Evolutionary conservation across 2,329 filamentous ascomycete genomes (phyloP), one percentile per base, ranked within the genome.

Genomic region (Pseudogymnoascus sp.): DNA sequence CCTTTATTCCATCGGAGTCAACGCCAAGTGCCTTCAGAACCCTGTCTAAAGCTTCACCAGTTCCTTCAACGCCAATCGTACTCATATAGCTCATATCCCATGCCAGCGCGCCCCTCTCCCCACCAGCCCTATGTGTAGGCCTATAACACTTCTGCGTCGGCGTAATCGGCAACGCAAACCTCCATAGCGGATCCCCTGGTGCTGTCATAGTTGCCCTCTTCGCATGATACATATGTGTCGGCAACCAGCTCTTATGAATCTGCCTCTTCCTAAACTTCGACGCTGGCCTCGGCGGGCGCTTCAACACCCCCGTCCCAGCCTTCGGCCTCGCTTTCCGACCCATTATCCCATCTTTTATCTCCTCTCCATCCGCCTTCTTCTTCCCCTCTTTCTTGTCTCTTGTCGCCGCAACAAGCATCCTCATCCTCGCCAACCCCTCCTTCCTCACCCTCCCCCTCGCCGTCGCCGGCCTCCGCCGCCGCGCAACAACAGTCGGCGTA

Each of bases 71-170:
- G 11, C 87, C 82, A 66, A 97, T 88, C 1, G 91, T 96, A 67
- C 90, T 89, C 78, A 94, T 88, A 72, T 97, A 99, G 72, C 92
- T 97, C 78, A 85, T 90, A 74, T 99, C 94, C 92, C 93, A 97
- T 0, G 86, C 86, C 44, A 97, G 79, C 21, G 88, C 88, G 4
- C 94, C 92, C 66, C 87, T 84, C 60, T 87, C 81, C 29, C 86
- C 85, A 60, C 86, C 84, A 21, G 90, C 87, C 65, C 92, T 85
- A 76, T 97, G 92, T 0, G 90, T 94, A 50, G 90, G 85, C 59
- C 94, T 81, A 72, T 97, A 97, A 59, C 88, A 86, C 77, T 99
- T 99, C 71, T 91, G 87, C 29, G 89, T 95, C 0, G 93, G 91
- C 4, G 89, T 91, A 65, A 96, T 73, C 0, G 92, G 91, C 24